These are phyloP conservation scores for Botryotinia convoluta DNA, from an alignment of 2,329 filamentous ascomycete species.

Conservation along the genomic window DNA sequence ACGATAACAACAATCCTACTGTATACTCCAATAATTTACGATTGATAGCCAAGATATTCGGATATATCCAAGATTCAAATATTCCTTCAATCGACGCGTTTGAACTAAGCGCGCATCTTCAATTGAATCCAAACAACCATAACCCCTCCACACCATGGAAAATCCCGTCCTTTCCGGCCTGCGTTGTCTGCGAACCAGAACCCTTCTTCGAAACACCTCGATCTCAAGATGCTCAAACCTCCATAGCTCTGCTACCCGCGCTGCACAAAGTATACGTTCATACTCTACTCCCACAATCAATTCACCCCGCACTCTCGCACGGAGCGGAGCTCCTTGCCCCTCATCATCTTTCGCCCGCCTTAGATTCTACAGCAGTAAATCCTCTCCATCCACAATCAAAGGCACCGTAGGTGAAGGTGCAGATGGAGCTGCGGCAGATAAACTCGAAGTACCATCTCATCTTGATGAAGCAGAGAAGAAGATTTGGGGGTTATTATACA, in stretches of 20 bases:
- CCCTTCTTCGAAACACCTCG: background rate
- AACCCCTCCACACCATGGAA: slow-evolving; percentile 14
- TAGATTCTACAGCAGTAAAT: slow-evolving; percentile 12
- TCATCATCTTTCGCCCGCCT: slow-evolving; percentile 3
- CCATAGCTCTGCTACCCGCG: background rate
- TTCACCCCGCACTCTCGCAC: background rate
- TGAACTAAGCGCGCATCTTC: background rate
- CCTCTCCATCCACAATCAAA: slow-evolving; percentile 8
- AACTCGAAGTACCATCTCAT: slow-evolving; percentile 9
- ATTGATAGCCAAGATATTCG: background rate
- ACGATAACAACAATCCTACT: background rate
- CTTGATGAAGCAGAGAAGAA: slow-evolving; percentile 17
- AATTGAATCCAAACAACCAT: background rate
- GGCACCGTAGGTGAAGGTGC: background rate
- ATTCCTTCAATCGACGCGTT: background rate
- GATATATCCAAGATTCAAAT: background rate
- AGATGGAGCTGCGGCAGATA: slow-evolving; percentile 1
- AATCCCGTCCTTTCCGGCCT: background rate
- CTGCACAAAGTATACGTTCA: background rate
- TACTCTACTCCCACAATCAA: background rate
- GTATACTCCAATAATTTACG: background rate
- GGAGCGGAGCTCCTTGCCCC: background rate
- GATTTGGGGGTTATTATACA: slow-evolving; percentile 31
- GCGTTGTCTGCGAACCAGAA: slow-evolving; percentile 7
- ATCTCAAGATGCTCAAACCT: background rate